Base-by-base conservation (phyloP, 1,139 yeast genomes). In the Meyerozyma elateridarum region DNA sequence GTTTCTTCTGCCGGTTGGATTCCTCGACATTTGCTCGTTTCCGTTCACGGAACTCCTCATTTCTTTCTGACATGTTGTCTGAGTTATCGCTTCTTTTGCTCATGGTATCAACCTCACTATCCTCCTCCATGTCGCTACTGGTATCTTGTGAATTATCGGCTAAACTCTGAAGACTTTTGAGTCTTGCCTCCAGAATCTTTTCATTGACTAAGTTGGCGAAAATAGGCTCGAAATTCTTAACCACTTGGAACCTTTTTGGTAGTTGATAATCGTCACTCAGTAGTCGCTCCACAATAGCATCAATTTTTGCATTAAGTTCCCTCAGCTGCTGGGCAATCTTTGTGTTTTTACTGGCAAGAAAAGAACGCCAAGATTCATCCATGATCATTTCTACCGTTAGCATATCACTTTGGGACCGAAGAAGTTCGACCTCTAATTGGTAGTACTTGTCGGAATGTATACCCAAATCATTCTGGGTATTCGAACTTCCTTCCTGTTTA, bases 361-460 rank as follows among this genome's bases (percentile, higher is more conserved):
- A 24, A 9, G 27, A 24, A 11, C 15, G 61, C 83, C 79, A 76
- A 30, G 73, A 70, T 45, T 69, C 67, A 44, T 61, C 60, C 66
- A 73, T 65, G 28, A 75, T 45, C 28, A 62, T 48, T 28, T 71
- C 66, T 24, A 76, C 52, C 26, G 79, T 51, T 35, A 59, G 59
- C 8, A 57, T 54, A 43, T 84, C 91, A n/a, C 65, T 47, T 2
- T 63, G 53, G 27, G 76, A 76, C 36, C 74, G 69, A 59, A 81
- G 84, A 8, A 84, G 66, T 25, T 76, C 72, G 24, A 87, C 69
- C 22, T 79, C 77, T 25, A 89, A 60, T 8, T 84, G 65, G 51
- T 88, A 88, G 57, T 85, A 89, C 40, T 66, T 70, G 31, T 76
- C 73, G 1, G 87, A 70, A 49, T 83, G 88, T 30, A 72, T 76